Conservation (phyloP, 495 filamentous ascomycete species). For the Aspergillus homomorphus region DNA sequence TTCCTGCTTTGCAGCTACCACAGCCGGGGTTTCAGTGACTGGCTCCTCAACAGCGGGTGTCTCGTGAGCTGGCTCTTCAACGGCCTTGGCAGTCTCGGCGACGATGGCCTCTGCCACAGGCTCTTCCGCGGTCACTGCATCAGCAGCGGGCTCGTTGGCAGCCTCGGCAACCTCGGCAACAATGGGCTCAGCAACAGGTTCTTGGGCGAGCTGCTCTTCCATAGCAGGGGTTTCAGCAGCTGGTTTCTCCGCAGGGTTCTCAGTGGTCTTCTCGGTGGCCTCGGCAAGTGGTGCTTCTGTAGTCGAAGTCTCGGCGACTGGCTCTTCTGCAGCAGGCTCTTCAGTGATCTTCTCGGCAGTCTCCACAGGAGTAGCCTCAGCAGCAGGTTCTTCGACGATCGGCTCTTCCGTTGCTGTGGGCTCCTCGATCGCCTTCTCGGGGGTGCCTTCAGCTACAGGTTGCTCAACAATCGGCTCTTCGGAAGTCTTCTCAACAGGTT, state of each 20-base stretch:
- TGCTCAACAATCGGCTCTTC: slow-evolving; percentile 16
- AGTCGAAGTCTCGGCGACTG: slow-evolving; percentile 1
- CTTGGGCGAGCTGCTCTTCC: slow-evolving; percentile 10
- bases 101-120: slow-evolving; percentile 7
- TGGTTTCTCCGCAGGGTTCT: slow-evolving; percentile 3
- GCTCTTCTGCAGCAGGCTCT: slow-evolving; percentile 3
- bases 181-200: slow-evolving; percentile 6
- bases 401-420: slow-evolving; percentile 6
- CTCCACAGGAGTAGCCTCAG: slow-evolving; percentile 10
- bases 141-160: not conserved
- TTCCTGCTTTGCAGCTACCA: too few relatives aligned
- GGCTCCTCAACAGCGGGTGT: slow-evolving; percentile 5
- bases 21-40: not conserved
- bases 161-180: not conserved
- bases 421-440: slow-evolving; percentile 12
- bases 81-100: slow-evolving; percentile 15
- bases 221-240: slow-evolving; percentile 8
- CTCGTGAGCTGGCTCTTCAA: slow-evolving; percentile 13
- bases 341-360: slow-evolving; percentile 8
- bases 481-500: slow-evolving; percentile 5
- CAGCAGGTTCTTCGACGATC: slow-evolving; percentile 8
- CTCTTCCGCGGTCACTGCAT: slow-evolving; percentile 5
- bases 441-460: slow-evolving; percentile 12
- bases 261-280: not conserved
- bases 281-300: slow-evolving; percentile 4